These are phyloP conservation scores for Magnolia officinalis DNA, from an alignment of 164 flowering plant genomes.

Conservation along the genomic window DNA sequence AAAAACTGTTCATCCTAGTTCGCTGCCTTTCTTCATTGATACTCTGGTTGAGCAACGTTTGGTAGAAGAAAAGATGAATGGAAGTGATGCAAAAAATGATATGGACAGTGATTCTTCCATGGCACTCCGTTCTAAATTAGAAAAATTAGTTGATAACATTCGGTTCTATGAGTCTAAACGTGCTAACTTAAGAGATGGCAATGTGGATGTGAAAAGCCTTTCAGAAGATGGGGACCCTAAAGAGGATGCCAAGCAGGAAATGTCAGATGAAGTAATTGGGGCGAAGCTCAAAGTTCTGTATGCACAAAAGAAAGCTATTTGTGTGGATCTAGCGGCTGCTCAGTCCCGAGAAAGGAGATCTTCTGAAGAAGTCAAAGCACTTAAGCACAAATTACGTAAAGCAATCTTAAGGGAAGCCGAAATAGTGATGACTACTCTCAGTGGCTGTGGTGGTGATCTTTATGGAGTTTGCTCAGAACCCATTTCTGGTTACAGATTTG, in stretches of 20 bases:
- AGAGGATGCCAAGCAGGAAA: conserved; percentile 39
- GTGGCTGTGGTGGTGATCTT: conserved; percentile 97
- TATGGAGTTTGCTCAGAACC: conserved; percentile 82
- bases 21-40: conserved; percentile 85
- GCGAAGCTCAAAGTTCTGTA: conserved; percentile 53
- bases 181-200: conserved; percentile 56
- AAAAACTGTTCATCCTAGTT: conserved; percentile 79
- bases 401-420: conserved; percentile 84
- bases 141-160: conserved; percentile 67
- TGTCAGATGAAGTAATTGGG: conserved; percentile 56
- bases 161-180: conserved; percentile 72
- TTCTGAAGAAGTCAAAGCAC: conserved; percentile 59
- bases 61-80: conserved; percentile 52
- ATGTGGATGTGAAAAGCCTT: conserved; percentile 23
- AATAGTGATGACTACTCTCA: conserved; percentile 82
- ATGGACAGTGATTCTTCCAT: conserved; percentile 34
- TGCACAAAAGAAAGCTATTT: conserved; percentile 66
- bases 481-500: conserved; percentile 41
- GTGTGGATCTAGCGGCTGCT: conserved; percentile 54
- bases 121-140: conserved; percentile 63
- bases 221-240: conserved; percentile 30
- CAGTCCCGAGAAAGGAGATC: conserved; percentile 74
- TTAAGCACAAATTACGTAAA: conserved; percentile 62
- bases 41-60: conserved; percentile 85
- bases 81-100: conserved; percentile 30